These are phyloP conservation scores for Pestalotiopsis fici DNA, from an alignment of 2,329 filamentous ascomycete genomes.

Conservation along the genomic window DNA sequence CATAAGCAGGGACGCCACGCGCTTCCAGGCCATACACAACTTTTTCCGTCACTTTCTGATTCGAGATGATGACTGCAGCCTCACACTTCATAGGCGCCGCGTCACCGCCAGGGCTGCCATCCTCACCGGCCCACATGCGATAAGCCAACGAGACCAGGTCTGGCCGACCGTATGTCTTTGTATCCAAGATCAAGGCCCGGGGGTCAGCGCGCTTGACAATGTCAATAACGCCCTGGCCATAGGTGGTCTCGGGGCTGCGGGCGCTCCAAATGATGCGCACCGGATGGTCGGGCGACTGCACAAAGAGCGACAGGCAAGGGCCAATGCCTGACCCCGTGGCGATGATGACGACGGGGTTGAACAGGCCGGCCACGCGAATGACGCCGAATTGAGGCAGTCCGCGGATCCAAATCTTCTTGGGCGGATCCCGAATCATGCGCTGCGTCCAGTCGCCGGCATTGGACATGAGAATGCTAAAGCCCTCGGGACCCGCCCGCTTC, in stretches of 20 bases:
- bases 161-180: constrained; percentile 26
- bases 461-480: constrained; percentile 60
- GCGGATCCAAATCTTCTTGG: constrained; percentile 58
- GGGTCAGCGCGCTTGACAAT: constrained; percentile 26
- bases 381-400: constrained; percentile 61
- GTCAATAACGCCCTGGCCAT: constrained; percentile 28
- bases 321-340: constrained; percentile 67
- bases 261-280: constrained; percentile 37
- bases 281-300: constrained; percentile 34
- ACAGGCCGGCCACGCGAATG: constrained; percentile 57
- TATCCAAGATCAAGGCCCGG: constrained; percentile 33
- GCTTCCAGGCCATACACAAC: constrained; percentile 31
- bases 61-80: constrained; percentile 35
- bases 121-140: constrained; percentile 1
- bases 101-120: constrained; percentile 17
- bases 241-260: constrained; percentile 31
- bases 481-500: constrained; percentile 22
- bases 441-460: constrained; percentile 68
- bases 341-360: constrained; percentile 57
- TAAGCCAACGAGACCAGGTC: constrained; percentile 29
- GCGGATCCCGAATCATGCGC: constrained; percentile 53
- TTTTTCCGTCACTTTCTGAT: constrained; percentile 29
- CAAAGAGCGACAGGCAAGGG: constrained; percentile 58
- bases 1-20: constrained; percentile 33
- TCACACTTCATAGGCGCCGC: constrained; percentile 19